A percentile compares a stretch with the other conserved stretches of the same genome.
Evolutionary conservation across 2,329 filamentous ascomycete genomes (phyloP).

Genomic region (Claviceps maximensis): DNA sequence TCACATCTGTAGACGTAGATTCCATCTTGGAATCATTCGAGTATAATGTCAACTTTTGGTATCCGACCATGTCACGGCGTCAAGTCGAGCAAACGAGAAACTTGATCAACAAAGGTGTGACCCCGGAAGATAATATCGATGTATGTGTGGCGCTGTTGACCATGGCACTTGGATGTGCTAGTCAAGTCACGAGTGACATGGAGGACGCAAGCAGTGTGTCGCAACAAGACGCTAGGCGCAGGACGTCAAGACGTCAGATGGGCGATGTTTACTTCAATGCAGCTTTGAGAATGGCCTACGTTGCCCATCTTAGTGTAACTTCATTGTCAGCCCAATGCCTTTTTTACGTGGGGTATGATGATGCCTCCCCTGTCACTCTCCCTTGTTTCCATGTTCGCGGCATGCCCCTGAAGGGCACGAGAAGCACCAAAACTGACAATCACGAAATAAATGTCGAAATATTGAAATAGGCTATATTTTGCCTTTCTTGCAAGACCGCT

Average conservation of each 20-base stretch:
- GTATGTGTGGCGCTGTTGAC: slow-evolving; percentile 32
- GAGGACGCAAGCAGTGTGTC: slow-evolving; percentile 8
- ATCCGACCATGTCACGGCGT: slow-evolving; percentile 31
- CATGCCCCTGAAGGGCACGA: neutral
- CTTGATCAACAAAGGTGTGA: slow-evolving; percentile 20
- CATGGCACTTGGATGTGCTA: slow-evolving; percentile 34
- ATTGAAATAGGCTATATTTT: slow-evolving; percentile 28
- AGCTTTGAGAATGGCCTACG: slow-evolving; percentile 30
- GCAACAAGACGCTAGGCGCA: slow-evolving; percentile 16
- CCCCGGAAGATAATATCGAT: slow-evolving; percentile 23
- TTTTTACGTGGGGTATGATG: slow-evolving; percentile 34
- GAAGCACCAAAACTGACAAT: neutral
- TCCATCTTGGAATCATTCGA: slow-evolving; percentile 30
- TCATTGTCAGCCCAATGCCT: slow-evolving; percentile 34
- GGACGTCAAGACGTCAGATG: slow-evolving; percentile 20
- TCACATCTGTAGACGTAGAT: slow-evolving; percentile 27
- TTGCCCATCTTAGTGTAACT: slow-evolving; percentile 32
- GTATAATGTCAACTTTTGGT: slow-evolving; percentile 37
- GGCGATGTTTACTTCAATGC: slow-evolving; percentile 32
- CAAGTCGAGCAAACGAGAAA: slow-evolving; percentile 22
- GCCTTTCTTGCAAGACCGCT: slow-evolving; percentile 35
- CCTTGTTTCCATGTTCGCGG: neutral
- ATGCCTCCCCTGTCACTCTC: neutral
- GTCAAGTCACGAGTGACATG: slow-evolving; percentile 24
- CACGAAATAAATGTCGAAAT: neutral